These are phyloP conservation scores for Phytophthora europaea DNA, from an alignment of 352 stramenopile genomes.

Conservation along the genomic window DNA sequence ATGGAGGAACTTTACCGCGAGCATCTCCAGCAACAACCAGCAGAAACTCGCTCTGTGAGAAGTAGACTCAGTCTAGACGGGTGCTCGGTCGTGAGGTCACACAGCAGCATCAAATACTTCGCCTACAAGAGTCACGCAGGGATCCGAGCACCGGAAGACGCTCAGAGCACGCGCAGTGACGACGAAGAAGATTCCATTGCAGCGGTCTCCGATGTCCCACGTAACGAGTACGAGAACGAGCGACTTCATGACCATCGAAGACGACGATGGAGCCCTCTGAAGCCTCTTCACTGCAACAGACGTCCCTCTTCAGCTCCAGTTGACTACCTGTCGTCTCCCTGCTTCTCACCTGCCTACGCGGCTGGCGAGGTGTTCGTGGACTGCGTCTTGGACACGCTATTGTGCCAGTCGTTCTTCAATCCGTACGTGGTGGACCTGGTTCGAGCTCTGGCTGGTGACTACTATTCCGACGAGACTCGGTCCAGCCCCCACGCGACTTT, in stretches of 20 bases:
- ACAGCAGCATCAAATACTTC: slow-evolving; percentile 70
- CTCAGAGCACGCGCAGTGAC: slow-evolving; percentile 31
- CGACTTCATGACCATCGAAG: slow-evolving; percentile 8
- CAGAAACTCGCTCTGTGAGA: background rate
- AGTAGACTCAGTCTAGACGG: background rate
- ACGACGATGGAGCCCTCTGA: slow-evolving; percentile 2
- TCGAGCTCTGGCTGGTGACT: slow-evolving; percentile 55
- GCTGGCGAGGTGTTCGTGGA: slow-evolving; percentile 54
- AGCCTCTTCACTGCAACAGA: slow-evolving; percentile 12
- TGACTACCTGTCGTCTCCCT: slow-evolving; percentile 42
- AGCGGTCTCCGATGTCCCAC: slow-evolving; percentile 11
- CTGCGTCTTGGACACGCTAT: slow-evolving; percentile 64
- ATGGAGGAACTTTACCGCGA: slow-evolving; percentile 51
- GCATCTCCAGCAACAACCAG: slow-evolving; percentile 29
- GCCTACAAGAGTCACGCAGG: slow-evolving; percentile 49
- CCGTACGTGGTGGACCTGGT: slow-evolving; percentile 74
- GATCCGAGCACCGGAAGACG: background rate
- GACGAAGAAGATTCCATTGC: slow-evolving; percentile 28
- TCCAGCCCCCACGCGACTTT: slow-evolving; percentile 1
- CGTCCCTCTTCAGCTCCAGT: slow-evolving; percentile 16
- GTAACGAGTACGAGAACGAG: slow-evolving; percentile 25
- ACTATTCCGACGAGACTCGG: slow-evolving; percentile 22
- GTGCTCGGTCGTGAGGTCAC: slow-evolving; percentile 62
- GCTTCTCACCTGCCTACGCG: slow-evolving; percentile 34
- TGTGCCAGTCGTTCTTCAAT: slow-evolving; percentile 84